Base-by-base conservation (phyloP, 2,329 filamentous ascomycete genomes). In the Talaromyces verruculosus region DNA sequence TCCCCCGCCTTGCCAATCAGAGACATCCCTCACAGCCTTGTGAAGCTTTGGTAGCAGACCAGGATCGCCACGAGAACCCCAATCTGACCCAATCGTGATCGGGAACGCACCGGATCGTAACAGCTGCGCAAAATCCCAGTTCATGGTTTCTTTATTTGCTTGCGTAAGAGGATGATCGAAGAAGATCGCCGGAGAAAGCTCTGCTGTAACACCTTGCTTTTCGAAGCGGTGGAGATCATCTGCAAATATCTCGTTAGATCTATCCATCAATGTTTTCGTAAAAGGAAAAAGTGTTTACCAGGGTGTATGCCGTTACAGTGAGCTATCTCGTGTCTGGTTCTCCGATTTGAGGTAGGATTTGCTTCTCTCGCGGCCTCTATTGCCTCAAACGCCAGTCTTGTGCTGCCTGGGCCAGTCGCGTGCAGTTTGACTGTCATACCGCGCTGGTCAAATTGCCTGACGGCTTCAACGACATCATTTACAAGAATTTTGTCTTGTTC, bases 371-470 rank as follows among this genome's bases (percentile, higher is more conserved):
- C 70, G 17, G 64, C 67, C 57, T 73, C 72, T 43, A 76, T 71
- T 13, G 69, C 71, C 47, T 78, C 72, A 5, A 78, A 67, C 3
- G 75, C 76, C 22, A 70, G 68, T 19, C 75, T 67, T 6, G 72
- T 73, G 15, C 70, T 68, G 10, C 76, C 76, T 17, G 70, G 65
- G 1, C 76, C 77, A 6, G 74, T 72, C 35, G 71, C 73, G 49
- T 78, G 77, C 3, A 78, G 69, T 57, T 78, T 78, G 33, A 74
- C 71, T 1, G 76, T 77, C 64, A 74, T 70, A 8, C 74, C 75
- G 25, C 68, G 68, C 19, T 69, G 64, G 55, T 78, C 76, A 55
- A 74, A 77, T 41, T 72, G 70, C 7, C 65, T 60, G 1, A 78
- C 60, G 1, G 72, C 72, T 5, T 73, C 70, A 2, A 68, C 67